Conservation (phyloP, 371 early-diverging fungal genomes). For the Haplosporangium sp. region DNA sequence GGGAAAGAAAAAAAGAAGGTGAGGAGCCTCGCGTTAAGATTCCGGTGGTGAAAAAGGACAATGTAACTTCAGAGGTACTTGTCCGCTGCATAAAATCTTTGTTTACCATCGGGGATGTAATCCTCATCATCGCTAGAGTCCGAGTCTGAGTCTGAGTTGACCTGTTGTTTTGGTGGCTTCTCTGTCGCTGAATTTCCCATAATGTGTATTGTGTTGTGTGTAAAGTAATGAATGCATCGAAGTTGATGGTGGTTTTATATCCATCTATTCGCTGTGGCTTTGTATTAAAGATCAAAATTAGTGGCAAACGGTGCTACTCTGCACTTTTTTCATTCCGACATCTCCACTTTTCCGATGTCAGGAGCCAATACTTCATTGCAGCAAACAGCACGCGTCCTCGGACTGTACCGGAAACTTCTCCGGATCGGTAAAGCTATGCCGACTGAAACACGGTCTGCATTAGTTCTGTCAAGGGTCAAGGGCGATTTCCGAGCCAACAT, state of each 20-base stretch:
- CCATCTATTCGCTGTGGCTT: too few relatives aligned
- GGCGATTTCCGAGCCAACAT: slow-evolving; percentile 41
- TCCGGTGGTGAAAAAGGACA: background rate
- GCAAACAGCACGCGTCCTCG: slow-evolving; percentile 27
- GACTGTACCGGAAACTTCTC: slow-evolving; percentile 35
- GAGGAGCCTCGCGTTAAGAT: too few relatives aligned
- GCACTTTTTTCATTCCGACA: too few relatives aligned
- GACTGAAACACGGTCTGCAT: slow-evolving; percentile 42
- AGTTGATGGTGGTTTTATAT: too few relatives aligned
- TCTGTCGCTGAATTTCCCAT: slow-evolving; percentile 22
- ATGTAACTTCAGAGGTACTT: background rate
- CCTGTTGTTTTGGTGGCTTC: slow-evolving; percentile 16
- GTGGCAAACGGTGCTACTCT: background rate
- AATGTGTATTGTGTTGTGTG: background rate
- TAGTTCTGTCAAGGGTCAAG: slow-evolving; percentile 46
- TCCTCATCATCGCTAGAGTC: slow-evolving; percentile 53
- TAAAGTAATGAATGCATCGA: too few relatives aligned
- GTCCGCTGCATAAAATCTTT: background rate
- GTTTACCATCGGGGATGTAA: slow-evolving; percentile 46
- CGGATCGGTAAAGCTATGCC: slow-evolving; percentile 54
- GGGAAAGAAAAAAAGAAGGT: background rate
- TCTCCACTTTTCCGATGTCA: slow-evolving; percentile 32
- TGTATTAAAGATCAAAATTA: too few relatives aligned
- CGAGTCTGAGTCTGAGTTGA: slow-evolving; percentile 28
- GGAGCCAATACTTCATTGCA: slow-evolving; percentile 3